Evolutionary conservation across 768 basidiomycete species (phyloP), one percentile per base, ranked within the genome.

Genomic region (Leccinellum rugosiceps): DNA sequence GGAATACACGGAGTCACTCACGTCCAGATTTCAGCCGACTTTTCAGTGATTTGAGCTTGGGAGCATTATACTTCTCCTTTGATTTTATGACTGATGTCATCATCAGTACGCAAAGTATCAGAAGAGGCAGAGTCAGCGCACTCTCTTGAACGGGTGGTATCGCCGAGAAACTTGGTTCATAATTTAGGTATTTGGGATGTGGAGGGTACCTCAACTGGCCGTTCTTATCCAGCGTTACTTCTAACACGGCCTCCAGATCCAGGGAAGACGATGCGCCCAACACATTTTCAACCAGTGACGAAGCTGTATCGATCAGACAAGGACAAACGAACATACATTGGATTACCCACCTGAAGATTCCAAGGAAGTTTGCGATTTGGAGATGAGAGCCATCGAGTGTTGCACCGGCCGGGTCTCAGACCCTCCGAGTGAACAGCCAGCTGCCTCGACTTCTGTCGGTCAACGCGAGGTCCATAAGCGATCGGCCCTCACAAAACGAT

Each of bases 231-330:
- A 25, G 19, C 55, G 52, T 62, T 26, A 26, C 47, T 48, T 56
- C 46, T 19, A 65, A 44, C 5, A 59, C 53, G 6, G 44, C 55
- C 38, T 68, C 65, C 21, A 68, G 55, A 17, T 51, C 43, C 2
- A 68, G 23, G 8, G 66, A 66, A 38, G 51, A 58, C 17, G 65
- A 68, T 23, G 52, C 19, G 4, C 55, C 19, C 7, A 62, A 41
- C 4, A 23, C 31, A 21, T 38, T 52, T 50, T 47, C 45, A n/a
- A 59, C 47, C 21, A 19, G 17, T 31, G 17, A 50, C 52, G 45
- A 28, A 35, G 47, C 52, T 58, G 21, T 30, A 4, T 7, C 28
- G 28, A 43, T 69, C 55, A 68, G 58, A 50, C 21, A 47, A 50
- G 32, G 3, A 13, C 13, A 6, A 21, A 43, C n/a, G 28, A 32